phyloP scores from a whole-genome alignment of 2,329 filamentous ascomycete genomes.

The Nemania diffusa region DNA sequence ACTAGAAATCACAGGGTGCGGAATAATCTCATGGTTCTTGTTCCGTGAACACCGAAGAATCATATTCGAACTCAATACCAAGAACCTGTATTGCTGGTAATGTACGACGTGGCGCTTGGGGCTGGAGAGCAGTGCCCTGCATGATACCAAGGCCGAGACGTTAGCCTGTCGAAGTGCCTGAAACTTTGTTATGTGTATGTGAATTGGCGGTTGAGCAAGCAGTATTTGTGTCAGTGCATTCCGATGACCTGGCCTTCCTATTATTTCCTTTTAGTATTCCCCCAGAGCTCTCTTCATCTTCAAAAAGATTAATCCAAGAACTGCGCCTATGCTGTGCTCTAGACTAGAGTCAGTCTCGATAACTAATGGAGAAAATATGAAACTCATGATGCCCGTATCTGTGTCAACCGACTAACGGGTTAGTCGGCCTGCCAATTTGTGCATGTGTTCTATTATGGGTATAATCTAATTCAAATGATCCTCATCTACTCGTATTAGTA shows the following conservation, averaged over 20 bases:
- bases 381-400: conserved; percentile 42
- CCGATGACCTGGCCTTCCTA: conserved; percentile 53
- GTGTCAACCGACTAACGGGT: neutral
- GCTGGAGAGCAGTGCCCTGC: conserved; percentile 39
- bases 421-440: neutral
- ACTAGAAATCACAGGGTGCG: conserved; percentile 20
- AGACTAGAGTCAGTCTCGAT: conserved; percentile 53
- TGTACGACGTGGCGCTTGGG: conserved; percentile 36
- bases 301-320: conserved; percentile 55
- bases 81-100: conserved; percentile 39
- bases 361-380: conserved; percentile 53
- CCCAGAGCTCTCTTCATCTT: conserved; percentile 51
- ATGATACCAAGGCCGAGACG: conserved; percentile 41
- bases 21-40: conserved; percentile 37
- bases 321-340: conserved; percentile 46
- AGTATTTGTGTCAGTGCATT: conserved; percentile 50
- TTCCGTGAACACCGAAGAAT: conserved; percentile 35
- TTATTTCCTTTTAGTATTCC: conserved; percentile 60
- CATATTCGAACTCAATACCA: conserved; percentile 40
- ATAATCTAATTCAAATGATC: conserved; percentile 28
- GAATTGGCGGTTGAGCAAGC: conserved; percentile 53
- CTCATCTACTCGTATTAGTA: conserved; percentile 20
- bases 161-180: conserved; percentile 41
- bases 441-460: conserved; percentile 32
- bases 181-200: conserved; percentile 50